These are phyloP conservation scores for Chenopodium album DNA, from an alignment of 148 eudicot genomes.

Conservation along the genomic window DNA sequence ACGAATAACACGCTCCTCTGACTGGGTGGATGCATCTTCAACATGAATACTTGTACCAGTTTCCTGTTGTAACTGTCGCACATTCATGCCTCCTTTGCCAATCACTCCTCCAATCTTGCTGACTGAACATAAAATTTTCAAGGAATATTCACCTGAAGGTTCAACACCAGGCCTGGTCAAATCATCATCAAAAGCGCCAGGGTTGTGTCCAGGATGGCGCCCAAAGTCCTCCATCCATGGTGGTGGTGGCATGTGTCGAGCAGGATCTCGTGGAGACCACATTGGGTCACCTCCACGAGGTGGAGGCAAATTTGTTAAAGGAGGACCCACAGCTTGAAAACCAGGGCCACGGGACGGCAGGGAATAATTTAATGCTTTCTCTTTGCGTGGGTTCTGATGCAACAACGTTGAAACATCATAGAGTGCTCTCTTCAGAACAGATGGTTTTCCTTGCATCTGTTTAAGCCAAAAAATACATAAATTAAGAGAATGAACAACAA, in stretches of 20 bases:
- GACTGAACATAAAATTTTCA: constrained; percentile 66
- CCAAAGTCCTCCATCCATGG: constrained; percentile 50
- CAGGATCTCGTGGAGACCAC: constrained; percentile 46
- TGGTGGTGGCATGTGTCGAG: constrained; percentile 43
- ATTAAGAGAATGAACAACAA: constrained; percentile 1
- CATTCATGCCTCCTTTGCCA: constrained; percentile 69
- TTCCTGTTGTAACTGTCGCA: constrained; percentile 62
- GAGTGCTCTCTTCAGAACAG: constrained; percentile 56
- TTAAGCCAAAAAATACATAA: not conserved
- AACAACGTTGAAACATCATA: constrained; percentile 62
- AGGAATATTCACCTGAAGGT: constrained; percentile 57
- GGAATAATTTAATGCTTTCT: constrained; percentile 42
- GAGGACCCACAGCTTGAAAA: constrained; percentile 48
- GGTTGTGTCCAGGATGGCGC: constrained; percentile 32
- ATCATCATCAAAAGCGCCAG: constrained; percentile 38
- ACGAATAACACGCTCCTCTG: constrained; percentile 67
- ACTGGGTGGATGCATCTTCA: constrained; percentile 45
- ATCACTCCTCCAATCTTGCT: constrained; percentile 78
- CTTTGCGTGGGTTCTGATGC: constrained; percentile 83
- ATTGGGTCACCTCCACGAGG: constrained; percentile 33
- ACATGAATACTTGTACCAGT: constrained; percentile 69
- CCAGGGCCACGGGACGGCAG: constrained; percentile 41
- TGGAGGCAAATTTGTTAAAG: constrained; percentile 39
- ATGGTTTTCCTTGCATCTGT: constrained; percentile 73
- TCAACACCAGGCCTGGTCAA: constrained; percentile 42